Percentiles rank a stretch among this genome's conserved stretches.
These are phyloP conservation scores for Vaccinium myrtillus DNA, from an alignment of 148 eudicot species.

Conservation along the genomic window DNA sequence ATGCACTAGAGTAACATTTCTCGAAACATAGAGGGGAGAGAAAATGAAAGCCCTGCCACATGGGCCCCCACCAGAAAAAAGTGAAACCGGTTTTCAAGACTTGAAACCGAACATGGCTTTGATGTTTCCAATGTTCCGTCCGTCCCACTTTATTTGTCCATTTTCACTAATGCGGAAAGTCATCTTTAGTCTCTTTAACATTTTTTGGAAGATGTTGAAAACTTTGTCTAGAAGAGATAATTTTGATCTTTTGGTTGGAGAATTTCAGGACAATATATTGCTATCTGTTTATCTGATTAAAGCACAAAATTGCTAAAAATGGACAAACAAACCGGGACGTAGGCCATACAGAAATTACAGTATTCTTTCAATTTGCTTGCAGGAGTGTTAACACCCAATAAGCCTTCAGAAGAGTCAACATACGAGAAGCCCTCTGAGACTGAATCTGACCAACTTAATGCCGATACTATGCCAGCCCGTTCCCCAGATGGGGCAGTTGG, in stretches of 20 bases:
- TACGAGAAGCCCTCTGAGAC: constrained; percentile 9
- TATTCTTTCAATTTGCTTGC: constrained; percentile 12
- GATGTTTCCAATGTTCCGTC: neutral
- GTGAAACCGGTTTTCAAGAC: no score
- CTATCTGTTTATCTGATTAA: neutral
- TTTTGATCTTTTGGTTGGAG: neutral
- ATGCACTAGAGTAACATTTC: no score
- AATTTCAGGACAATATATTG: neutral
- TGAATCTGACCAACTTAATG: constrained; percentile 16
- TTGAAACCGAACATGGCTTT: no score
- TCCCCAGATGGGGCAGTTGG: constrained; percentile 19
- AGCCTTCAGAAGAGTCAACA: constrained; percentile 14
- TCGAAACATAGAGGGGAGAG: no score
- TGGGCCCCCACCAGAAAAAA: no score
- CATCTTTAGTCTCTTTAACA: neutral
- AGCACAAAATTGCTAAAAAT: neutral
- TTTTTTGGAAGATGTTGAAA: neutral
- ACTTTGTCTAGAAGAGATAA: neutral
- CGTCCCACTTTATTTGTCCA: neutral
- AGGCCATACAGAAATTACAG: neutral
- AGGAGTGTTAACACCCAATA: constrained; percentile 25
- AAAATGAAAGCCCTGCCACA: no score
- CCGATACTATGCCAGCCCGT: constrained; percentile 12
- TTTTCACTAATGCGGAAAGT: neutral
- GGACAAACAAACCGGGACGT: neutral